Conservation (phyloP, 495 filamentous ascomycete genomes). For the Clohesyomyces aquaticus region DNA sequence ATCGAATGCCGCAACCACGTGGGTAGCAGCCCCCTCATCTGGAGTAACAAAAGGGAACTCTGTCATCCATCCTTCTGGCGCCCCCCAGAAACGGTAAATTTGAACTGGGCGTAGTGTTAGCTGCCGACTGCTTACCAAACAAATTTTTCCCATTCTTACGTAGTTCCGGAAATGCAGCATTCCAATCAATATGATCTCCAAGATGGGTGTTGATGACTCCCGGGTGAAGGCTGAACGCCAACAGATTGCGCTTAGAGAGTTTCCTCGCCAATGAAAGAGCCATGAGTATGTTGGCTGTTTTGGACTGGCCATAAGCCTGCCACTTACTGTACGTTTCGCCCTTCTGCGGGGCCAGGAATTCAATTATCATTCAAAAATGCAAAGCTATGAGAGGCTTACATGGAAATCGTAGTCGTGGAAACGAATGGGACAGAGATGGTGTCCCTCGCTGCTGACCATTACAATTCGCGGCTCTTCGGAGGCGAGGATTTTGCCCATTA, state of each 20-base stretch:
- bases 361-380: too few species aligned
- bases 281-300: not conserved
- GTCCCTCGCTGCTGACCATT: not conserved
- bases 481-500: not conserved
- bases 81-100: too few species aligned
- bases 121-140: too few species aligned
- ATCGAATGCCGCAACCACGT: too few species aligned
- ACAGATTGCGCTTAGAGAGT: not conserved
- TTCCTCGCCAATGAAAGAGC: not conserved
- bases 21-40: too few species aligned
- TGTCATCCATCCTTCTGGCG: too few species aligned
- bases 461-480: not conserved
- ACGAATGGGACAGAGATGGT: not conserved
- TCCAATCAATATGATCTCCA: too few species aligned
- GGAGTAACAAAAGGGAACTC: too few species aligned
- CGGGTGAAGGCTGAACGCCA: not conserved
- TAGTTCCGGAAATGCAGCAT: too few species aligned
- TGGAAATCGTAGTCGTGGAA: not conserved
- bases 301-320: not conserved
- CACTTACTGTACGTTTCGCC: not conserved
- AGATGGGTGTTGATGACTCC: not conserved
- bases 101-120: too few species aligned
- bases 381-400: not conserved
- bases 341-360: too few species aligned
- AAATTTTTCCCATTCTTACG: too few species aligned